Percentiles rank a stretch among this genome's conserved stretches.
Conservation (phyloP, 805 yeast genomes). For the Wickerhamiella siamensis region DNA sequence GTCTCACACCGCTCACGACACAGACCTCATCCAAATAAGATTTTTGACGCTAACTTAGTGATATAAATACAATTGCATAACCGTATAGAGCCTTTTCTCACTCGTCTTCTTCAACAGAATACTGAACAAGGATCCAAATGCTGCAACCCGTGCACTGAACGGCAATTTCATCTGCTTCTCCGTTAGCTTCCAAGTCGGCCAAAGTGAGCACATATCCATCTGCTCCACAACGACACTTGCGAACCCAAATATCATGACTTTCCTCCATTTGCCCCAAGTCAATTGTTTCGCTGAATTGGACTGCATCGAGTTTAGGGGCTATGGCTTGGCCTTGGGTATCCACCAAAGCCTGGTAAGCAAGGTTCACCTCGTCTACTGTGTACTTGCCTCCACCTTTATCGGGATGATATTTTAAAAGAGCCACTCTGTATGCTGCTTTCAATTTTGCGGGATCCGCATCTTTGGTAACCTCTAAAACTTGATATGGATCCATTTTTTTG, state of each 20-base stretch:
- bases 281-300: constrained; percentile 56
- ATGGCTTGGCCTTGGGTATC: constrained; percentile 28
- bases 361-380: constrained; percentile 35
- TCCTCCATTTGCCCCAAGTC: constrained; percentile 39
- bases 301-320: constrained; percentile 40
- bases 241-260: constrained; percentile 21
- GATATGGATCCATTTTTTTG: constrained; percentile 32
- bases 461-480: constrained; percentile 37
- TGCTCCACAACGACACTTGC: constrained; percentile 29
- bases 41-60: too few species aligned
- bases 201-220: constrained; percentile 50
- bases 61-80: too few species aligned
- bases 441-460: constrained; percentile 30
- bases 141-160: constrained; percentile 78
- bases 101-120: constrained; percentile 22
- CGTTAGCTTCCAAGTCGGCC: constrained; percentile 40
- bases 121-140: constrained; percentile 67
- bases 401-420: constrained; percentile 58
- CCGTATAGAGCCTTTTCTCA: too few species aligned
- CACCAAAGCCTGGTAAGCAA: constrained; percentile 48
- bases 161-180: constrained; percentile 46
- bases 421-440: constrained; percentile 47
- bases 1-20: too few species aligned
- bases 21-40: too few species aligned
- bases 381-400: constrained; percentile 36